Evolutionary conservation across 2,329 filamentous ascomycete genomes (phyloP).

Genomic region (Pseudogymnoascus sp.): DNA sequence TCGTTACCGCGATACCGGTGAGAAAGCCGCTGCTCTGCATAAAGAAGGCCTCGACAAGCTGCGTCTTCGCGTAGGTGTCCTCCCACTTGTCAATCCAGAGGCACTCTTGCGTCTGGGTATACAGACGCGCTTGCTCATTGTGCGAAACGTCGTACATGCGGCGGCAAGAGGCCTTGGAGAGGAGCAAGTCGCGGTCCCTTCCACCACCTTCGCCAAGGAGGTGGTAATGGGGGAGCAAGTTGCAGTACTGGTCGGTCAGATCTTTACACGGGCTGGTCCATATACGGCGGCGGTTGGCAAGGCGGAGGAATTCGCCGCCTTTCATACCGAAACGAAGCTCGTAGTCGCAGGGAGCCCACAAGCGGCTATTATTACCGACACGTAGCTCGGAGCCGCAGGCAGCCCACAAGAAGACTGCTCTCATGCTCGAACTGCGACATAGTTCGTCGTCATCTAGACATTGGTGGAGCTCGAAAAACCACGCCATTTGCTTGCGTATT

Average conservation of each 20-base stretch:
- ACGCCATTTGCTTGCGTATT: neutral
- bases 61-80: neutral
- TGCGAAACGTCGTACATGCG: neutral
- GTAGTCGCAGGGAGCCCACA: too few species aligned
- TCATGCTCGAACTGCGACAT: neutral
- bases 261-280: conserved; percentile 15
- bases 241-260: neutral
- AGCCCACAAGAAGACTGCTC: conserved; percentile 18
- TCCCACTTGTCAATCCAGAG: neutral
- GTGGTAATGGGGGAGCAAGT: neutral
- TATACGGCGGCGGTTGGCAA: conserved; percentile 28
- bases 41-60: neutral
- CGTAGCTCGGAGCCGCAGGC: conserved; percentile 16
- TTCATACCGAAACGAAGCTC: conserved; percentile 17
- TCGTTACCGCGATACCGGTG: neutral
- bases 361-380: too few species aligned
- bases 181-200: neutral
- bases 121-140: neutral
- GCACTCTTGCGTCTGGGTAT: neutral
- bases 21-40: neutral
- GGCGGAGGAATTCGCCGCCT: conserved; percentile 20
- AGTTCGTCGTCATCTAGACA: neutral
- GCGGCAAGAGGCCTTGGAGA: neutral
- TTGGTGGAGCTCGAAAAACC: neutral
- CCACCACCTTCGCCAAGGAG: neutral